Conservation (phyloP, 108 stramenopile species). For the Epithemia pelagica region DNA sequence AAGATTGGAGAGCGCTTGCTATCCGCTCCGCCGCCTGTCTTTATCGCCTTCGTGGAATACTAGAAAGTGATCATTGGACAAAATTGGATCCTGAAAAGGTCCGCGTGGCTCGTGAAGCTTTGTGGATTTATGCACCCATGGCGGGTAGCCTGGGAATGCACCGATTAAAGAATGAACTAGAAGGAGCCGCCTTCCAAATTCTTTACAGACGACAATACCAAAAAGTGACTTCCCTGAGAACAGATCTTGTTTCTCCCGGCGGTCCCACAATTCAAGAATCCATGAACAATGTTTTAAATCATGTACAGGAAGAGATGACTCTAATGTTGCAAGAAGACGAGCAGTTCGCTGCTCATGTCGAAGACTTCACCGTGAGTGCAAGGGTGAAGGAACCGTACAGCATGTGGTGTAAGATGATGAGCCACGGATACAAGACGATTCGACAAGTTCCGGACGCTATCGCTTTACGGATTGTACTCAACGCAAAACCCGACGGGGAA, state of each 20-base stretch:
- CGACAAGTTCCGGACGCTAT: slow-evolving; percentile 74
- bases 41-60: slow-evolving; percentile 55
- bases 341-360: slow-evolving; percentile 43
- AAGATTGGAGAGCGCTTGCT: slow-evolving; percentile 80
- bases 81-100: slow-evolving; percentile 35
- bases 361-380: slow-evolving; percentile 55
- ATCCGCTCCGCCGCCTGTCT: slow-evolving; percentile 74
- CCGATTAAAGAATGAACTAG: slow-evolving; percentile 80
- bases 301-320: slow-evolving; percentile 52
- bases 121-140: slow-evolving; percentile 78
- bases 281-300: slow-evolving; percentile 46
- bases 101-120: slow-evolving; percentile 62
- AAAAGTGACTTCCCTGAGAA: slow-evolving; percentile 31
- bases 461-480: slow-evolving; percentile 69
- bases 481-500: slow-evolving; percentile 39
- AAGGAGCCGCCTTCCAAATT: slow-evolving; percentile 75
- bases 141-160: slow-evolving; percentile 77
- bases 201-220: slow-evolving; percentile 61
- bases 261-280: not conserved
- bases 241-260: slow-evolving; percentile 18
- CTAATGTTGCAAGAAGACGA: slow-evolving; percentile 48
- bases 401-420: slow-evolving; percentile 81
- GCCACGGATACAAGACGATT: slow-evolving; percentile 43
- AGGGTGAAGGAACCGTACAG: slow-evolving; percentile 77
- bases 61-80: not conserved